Conservation (phyloP, 2,329 filamentous ascomycete species). For the Colletotrichum sp. region DNA sequence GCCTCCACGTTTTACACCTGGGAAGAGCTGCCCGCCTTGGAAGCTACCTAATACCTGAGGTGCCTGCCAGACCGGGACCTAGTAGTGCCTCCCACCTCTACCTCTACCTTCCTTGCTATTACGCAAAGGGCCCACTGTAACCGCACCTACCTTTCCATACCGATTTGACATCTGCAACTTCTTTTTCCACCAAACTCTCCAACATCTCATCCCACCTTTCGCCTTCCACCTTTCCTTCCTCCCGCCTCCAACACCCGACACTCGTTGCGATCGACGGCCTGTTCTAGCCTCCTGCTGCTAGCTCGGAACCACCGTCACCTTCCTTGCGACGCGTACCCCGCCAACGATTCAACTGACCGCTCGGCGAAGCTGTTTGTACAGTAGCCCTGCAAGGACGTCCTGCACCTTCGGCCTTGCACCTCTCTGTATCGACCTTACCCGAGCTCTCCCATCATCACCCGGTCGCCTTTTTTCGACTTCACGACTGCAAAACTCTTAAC, state of each 20-base stretch:
- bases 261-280: constrained; percentile 15
- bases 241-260: background rate
- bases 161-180: constrained; percentile 23
- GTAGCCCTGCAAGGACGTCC: constrained; percentile 35
- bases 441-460: constrained; percentile 10
- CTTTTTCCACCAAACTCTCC: constrained; percentile 21
- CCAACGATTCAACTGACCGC: background rate
- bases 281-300: background rate
- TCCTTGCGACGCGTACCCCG: background rate
- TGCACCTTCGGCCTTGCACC: constrained; percentile 43
- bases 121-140: constrained; percentile 23
- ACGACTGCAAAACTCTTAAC: background rate
- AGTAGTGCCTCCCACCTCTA: constrained; percentile 10
- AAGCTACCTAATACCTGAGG: background rate
- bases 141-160: constrained; percentile 21
- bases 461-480: background rate
- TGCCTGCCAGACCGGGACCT: background rate
- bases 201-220: constrained; percentile 10
- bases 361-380: constrained; percentile 35
- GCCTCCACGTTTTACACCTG: background rate
- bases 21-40: background rate
- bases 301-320: background rate
- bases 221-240: background rate
- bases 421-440: constrained; percentile 23
- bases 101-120: constrained; percentile 21